These are phyloP conservation scores for Debaryomyces prosopidis DNA, from an alignment of 805 yeast genomes.

Conservation along the genomic window DNA sequence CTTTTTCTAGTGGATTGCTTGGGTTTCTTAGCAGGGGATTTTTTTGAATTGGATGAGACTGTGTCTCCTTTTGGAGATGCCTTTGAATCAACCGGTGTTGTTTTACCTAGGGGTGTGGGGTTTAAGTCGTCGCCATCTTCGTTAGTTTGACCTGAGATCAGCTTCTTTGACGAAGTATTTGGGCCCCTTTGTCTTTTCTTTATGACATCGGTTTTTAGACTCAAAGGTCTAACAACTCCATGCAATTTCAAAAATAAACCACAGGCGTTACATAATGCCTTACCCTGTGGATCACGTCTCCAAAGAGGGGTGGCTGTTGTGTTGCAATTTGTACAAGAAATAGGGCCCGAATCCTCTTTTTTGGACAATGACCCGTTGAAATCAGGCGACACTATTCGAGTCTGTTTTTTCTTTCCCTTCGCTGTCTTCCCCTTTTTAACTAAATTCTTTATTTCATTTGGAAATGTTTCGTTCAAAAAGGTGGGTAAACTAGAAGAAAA, in stretches of 20 bases:
- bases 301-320: constrained; percentile 93
- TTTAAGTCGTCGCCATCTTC: constrained; percentile 51
- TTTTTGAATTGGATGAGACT: constrained; percentile 4
- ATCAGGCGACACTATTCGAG: constrained; percentile 4
- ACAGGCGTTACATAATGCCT: constrained; percentile 94
- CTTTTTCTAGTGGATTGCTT: background rate
- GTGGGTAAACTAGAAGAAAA: background rate
- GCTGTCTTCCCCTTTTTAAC: constrained; percentile 5
- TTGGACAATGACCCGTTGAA: constrained; percentile 1
- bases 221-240: constrained; percentile 92
- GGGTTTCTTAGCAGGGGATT: constrained; percentile 4
- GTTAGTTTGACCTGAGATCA: constrained; percentile 26
- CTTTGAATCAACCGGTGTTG: background rate
- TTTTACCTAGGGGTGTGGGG: constrained; percentile 38
- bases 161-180: constrained; percentile 17
- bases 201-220: constrained; percentile 88
- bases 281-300: constrained; percentile 91
- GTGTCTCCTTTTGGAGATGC: background rate
- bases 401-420: constrained; percentile 7
- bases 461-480: constrained; percentile 1
- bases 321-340: constrained; percentile 80
- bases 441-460: background rate
- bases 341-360: constrained; percentile 9
- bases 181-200: constrained; percentile 78
- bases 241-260: constrained; percentile 90